Conservation (phyloP, 176 grass and related monocot genomes). For the Canna indica region DNA sequence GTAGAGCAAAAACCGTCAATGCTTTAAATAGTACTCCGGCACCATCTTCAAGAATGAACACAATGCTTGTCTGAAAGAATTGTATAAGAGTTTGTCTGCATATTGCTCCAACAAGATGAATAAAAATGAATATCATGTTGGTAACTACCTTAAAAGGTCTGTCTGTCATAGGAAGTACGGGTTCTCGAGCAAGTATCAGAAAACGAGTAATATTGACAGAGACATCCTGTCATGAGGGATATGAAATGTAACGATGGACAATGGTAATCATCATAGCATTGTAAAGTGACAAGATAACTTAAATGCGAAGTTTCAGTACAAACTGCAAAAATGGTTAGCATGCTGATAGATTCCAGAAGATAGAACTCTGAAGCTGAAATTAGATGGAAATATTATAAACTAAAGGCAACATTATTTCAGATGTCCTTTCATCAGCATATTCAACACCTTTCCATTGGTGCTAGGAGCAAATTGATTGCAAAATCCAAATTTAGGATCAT, state of each 20-base stretch:
- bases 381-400: too few relatives aligned
- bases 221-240: constrained; percentile 29
- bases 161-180: constrained; percentile 30
- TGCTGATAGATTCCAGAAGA: too few relatives aligned
- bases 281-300: too few relatives aligned
- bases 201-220: constrained; percentile 40
- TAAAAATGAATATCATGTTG: background rate
- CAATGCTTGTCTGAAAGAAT: constrained; percentile 38
- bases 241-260: too few relatives aligned
- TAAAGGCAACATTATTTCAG: too few relatives aligned
- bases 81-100: background rate
- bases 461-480: background rate
- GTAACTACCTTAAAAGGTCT: constrained; percentile 39
- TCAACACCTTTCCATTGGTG: too few relatives aligned
- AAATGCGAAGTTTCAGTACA: too few relatives aligned
- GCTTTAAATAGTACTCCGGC: constrained; percentile 43
- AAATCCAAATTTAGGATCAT: background rate
- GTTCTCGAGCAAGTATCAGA: constrained; percentile 36
- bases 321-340: too few relatives aligned
- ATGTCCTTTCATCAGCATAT: too few relatives aligned
- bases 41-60: constrained; percentile 49
- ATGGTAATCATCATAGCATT: too few relatives aligned
- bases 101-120: background rate
- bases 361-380: too few relatives aligned
- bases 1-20: constrained; percentile 40